Evolutionary conservation across 1,139 yeast genomes (phyloP).

Genomic region (Tardiomyces blankii): DNA sequence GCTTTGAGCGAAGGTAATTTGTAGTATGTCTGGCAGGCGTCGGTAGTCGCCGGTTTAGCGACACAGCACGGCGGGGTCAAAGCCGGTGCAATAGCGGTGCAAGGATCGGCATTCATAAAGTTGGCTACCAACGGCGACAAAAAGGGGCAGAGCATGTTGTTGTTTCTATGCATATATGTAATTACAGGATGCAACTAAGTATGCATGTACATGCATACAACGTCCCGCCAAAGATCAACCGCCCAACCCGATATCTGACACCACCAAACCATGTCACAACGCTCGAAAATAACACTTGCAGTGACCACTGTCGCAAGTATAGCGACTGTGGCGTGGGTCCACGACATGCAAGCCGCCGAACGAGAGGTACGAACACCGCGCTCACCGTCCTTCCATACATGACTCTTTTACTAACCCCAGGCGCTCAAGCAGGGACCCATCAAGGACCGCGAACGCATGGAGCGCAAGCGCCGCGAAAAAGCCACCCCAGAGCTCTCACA

Average conservation of each 20-base stretch:
- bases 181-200: too few species aligned
- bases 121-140: too few species aligned
- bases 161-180: too few species aligned
- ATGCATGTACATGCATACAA: too few species aligned
- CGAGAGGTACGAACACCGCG: slow-evolving; percentile 32
- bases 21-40: too few species aligned
- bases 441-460: slow-evolving; percentile 57
- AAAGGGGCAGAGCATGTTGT: too few species aligned
- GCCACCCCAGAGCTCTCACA: slow-evolving; percentile 20
- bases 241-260: too few species aligned
- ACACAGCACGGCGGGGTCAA: slow-evolving; percentile 3
- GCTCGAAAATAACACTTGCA: slow-evolving; percentile 60
- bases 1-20: too few species aligned
- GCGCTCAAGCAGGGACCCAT: slow-evolving; percentile 72
- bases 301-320: slow-evolving; percentile 45
- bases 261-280: slow-evolving; percentile 44
- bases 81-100: too few species aligned
- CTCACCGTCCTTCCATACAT: background rate
- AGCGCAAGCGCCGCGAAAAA: slow-evolving; percentile 30
- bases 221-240: too few species aligned
- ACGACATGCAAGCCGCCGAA: slow-evolving; percentile 55
- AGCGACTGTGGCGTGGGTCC: slow-evolving; percentile 54
- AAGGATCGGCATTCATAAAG: too few species aligned
- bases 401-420: slow-evolving; percentile 7
- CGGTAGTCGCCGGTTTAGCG: slow-evolving; percentile 9